phyloP scores from a whole-genome alignment of 371 early-diverging fungal species.

The Rhizopus stolonifer region DNA sequence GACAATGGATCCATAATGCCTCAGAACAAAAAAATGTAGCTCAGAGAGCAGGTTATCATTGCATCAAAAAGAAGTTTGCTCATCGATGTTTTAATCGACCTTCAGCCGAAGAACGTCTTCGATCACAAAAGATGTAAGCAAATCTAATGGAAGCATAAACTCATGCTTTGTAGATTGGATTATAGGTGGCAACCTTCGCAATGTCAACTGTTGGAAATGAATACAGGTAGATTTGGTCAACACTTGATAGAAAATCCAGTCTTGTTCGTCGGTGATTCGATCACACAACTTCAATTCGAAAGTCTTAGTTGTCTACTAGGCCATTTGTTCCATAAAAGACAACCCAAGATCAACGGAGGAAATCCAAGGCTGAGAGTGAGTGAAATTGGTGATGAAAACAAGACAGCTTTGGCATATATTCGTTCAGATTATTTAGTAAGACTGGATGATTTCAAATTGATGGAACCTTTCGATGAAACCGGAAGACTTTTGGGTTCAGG shows the following conservation, averaged over 20 bases:
- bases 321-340: constrained; percentile 18
- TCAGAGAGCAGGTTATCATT: constrained; percentile 32
- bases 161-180: constrained; percentile 25
- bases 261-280: constrained; percentile 47
- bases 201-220: constrained; percentile 30
- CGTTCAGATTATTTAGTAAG: constrained; percentile 46
- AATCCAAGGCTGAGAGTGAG: constrained; percentile 27
- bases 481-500: constrained; percentile 43
- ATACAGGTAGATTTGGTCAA: constrained; percentile 23
- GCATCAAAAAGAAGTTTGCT: constrained; percentile 34
- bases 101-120: constrained; percentile 23
- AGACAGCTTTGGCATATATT: constrained; percentile 38
- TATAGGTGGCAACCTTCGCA: constrained; percentile 39
- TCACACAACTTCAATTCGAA: constrained; percentile 49
- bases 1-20: constrained; percentile 36
- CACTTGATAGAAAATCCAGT: constrained; percentile 39
- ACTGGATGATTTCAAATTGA: constrained; percentile 43
- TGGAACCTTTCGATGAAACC: constrained; percentile 33
- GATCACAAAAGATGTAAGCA: constrained; percentile 35
- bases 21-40: constrained; percentile 20
- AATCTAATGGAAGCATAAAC: neutral
- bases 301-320: constrained; percentile 44
- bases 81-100: constrained; percentile 45
- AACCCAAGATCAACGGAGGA: constrained; percentile 30
- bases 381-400: constrained; percentile 11